Evolutionary conservation across 164 flowering plant species (phyloP).

Genomic region (Vitis rotundifolia): DNA sequence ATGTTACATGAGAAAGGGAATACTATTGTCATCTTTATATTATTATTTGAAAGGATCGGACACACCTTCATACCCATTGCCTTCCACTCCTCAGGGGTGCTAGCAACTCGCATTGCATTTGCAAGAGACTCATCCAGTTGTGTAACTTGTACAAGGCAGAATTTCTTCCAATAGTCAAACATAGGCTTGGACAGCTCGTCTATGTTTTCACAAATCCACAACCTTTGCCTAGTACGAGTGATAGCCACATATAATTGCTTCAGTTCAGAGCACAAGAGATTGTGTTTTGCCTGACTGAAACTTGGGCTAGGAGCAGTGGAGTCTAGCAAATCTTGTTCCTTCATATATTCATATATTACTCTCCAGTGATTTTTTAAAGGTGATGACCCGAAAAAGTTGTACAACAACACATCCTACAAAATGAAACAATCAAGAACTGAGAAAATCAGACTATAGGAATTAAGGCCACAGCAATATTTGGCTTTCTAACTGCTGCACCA

Average conservation of each 20-base stretch:
- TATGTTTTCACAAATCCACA: slow-evolving; percentile 74
- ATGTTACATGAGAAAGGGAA: neutral
- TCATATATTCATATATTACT: slow-evolving; percentile 66
- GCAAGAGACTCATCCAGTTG: slow-evolving; percentile 59
- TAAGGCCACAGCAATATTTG: too few species aligned
- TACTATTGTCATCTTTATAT: too few species aligned
- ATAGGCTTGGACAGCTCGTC: slow-evolving; percentile 57
- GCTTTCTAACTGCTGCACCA: too few species aligned
- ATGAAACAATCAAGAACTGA: neutral
- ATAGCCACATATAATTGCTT: slow-evolving; percentile 87
- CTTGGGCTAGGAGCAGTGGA: slow-evolving; percentile 25
- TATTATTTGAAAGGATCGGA: neutral
- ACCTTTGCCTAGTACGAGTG: slow-evolving; percentile 80
- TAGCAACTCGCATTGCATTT: slow-evolving; percentile 65
- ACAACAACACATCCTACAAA: slow-evolving; percentile 75
- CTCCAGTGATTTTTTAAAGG: slow-evolving; percentile 71
- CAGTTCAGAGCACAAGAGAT: slow-evolving; percentile 70
- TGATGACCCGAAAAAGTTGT: slow-evolving; percentile 76
- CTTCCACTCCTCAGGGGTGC: slow-evolving; percentile 75
- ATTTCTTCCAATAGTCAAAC: slow-evolving; percentile 75
- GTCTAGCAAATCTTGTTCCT: slow-evolving; percentile 45
- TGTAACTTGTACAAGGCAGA: slow-evolving; percentile 48
- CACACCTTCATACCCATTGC: slow-evolving; percentile 62
- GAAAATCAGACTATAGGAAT: neutral
- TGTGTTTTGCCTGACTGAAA: slow-evolving; percentile 56